Base-by-base conservation (phyloP, 225 moss, liverwort and hornwort species). In the Thuidium tamariscinum region DNA sequence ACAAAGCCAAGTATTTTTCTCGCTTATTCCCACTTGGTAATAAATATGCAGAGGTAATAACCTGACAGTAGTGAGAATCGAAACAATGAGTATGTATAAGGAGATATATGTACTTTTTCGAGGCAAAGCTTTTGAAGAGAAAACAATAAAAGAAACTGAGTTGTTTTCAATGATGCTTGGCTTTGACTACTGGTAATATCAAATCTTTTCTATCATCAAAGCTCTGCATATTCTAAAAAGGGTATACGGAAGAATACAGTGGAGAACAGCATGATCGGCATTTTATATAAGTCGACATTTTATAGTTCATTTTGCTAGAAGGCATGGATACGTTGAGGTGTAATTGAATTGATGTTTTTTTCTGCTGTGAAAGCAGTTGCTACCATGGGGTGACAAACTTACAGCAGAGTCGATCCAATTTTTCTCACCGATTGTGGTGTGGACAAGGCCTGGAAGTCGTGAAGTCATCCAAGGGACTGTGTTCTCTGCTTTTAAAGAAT, bases 301-400 rank as follows among this genome's bases (percentile, higher is more conserved):
- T 41, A 94, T 94, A 86, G 92, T 94, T 65, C 89, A 93, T 49
- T 89, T 80, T 95, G 41, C 88, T 98, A 36, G 93, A 96, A 84
- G 94, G 95, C 55, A 59, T 71, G 74, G 61, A 36, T 48, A 39
- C 12, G 66, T 49, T 72, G 39, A 80, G 72, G 54, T 81, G 39
- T 41, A 63, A 70, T 54, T 88, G 51, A 51, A 34, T 22, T 67
- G 63, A 77, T 80, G 66, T 48, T 75, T 67, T 59, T 54, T 61
- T 72, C 25, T 82, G 61, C 74, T 82, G 61, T 80, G 44, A 77
- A 84, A 91, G 89, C 94, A 98, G 98, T 77, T 96, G 89, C 94
- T 97, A 79, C 96, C 98, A 30, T 99, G 98, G 98, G 98, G 98
- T 55, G 96, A 95, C 86, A 99, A 97, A 90, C 92, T 99, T 26